A percentile compares a stretch with the other conserved stretches of the same genome.
Evolutionary conservation across 2,329 filamentous ascomycete species (phyloP).

Genomic region (Clathrospora elynae): DNA sequence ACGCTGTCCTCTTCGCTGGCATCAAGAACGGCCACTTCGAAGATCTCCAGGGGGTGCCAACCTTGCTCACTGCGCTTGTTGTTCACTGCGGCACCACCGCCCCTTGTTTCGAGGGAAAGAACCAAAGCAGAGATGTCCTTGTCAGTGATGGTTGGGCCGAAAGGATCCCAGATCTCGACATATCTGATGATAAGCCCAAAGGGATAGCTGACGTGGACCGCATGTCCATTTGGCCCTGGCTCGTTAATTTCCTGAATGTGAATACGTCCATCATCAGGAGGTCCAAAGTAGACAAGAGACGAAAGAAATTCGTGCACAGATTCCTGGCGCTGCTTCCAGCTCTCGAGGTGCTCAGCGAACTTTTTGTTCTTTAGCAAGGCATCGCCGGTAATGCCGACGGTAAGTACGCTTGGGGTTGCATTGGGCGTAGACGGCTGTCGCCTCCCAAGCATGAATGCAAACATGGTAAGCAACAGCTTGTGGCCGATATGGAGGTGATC

Average conservation of each 20-base stretch:
- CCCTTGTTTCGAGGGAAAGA: conserved; percentile 84
- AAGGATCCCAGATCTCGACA: conserved; percentile 84
- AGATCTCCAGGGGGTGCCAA: conserved; percentile 77
- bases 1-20: conserved; percentile 59
- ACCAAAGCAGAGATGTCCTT: conserved; percentile 78
- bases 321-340: conserved; percentile 75
- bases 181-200: conserved; percentile 72
- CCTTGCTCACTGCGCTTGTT: conserved; percentile 75
- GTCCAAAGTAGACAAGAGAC: conserved; percentile 64
- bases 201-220: conserved; percentile 63
- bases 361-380: conserved; percentile 88
- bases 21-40: conserved; percentile 88
- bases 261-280: conserved; percentile 52
- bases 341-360: conserved; percentile 77
- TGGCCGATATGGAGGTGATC: conserved; percentile 95
- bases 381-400: conserved; percentile 88
- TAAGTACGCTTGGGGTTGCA: conserved; percentile 60
- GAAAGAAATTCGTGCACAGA: conserved; percentile 73
- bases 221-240: conserved; percentile 56
- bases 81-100: conserved; percentile 85
- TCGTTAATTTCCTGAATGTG: conserved; percentile 53
- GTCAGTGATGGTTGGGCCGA: conserved; percentile 87
- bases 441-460: conserved; percentile 68
- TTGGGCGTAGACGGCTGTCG: conserved; percentile 17
- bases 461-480: conserved; percentile 93